A percentile compares a stretch with the other conserved stretches of the same genome.
These are phyloP conservation scores for Yamadazyma nakazawae DNA, from an alignment of 805 yeast species.

Conservation along the genomic window DNA sequence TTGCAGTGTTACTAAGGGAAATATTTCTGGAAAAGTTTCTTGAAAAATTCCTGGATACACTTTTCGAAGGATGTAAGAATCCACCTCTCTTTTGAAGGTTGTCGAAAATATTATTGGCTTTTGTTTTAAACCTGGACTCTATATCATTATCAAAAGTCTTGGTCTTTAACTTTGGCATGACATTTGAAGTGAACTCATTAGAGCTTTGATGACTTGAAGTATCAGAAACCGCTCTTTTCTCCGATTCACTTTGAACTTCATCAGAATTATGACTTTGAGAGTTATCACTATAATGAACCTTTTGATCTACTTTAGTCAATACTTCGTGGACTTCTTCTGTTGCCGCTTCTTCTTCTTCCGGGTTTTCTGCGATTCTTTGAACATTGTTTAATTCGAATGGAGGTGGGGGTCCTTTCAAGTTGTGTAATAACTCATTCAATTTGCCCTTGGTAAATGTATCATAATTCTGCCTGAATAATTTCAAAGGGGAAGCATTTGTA, in stretches of 20 bases:
- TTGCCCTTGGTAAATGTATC: constrained; percentile 40
- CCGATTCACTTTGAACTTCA: neutral
- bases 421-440: constrained; percentile 21
- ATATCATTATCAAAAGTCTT: constrained; percentile 25
- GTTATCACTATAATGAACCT: neutral
- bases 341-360: constrained; percentile 7
- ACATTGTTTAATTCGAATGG: constrained; percentile 11
- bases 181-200: constrained; percentile 1
- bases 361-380: constrained; percentile 3
- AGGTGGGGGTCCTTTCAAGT: constrained; percentile 12
- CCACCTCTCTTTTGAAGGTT: constrained; percentile 37
- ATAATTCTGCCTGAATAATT: constrained; percentile 36
- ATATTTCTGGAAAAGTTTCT: neutral
- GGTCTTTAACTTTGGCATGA: constrained; percentile 21
- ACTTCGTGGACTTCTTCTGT: neutral
- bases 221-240: neutral
- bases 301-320: neutral
- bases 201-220: neutral
- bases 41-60: neutral
- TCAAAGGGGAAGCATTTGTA: constrained; percentile 26
- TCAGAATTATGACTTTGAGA: neutral
- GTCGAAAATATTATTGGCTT: constrained; percentile 38
- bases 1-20: constrained; percentile 1
- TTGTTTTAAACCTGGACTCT: constrained; percentile 33
- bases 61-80: constrained; percentile 10